A percentile compares a stretch with the other conserved stretches of the same genome.
Evolutionary conservation across 1,284 basidiomycete species (phyloP).

Genomic region (Gomphus bonarii): DNA sequence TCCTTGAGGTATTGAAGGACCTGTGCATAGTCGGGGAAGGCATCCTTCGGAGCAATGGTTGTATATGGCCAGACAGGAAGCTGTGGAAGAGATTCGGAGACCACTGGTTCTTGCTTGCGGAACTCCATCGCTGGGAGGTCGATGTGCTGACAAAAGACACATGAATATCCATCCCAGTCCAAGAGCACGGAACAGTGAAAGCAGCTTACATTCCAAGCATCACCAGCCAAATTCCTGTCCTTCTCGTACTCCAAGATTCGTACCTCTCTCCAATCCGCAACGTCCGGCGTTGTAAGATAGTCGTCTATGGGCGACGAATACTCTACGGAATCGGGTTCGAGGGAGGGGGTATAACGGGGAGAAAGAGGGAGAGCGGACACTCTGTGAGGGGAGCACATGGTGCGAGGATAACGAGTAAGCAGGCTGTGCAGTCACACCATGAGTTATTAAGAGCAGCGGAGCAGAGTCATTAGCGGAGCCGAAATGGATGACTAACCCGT

Average conservation of each 20-base stretch:
- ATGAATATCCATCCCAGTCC: neutral
- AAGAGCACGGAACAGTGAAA: neutral
- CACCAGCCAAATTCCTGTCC: neutral
- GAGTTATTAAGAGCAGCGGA: constrained; percentile 1
- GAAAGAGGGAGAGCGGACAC: neutral
- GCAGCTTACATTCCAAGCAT: neutral
- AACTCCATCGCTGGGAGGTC: neutral
- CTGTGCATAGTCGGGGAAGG: constrained; percentile 4
- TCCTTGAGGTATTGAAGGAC: neutral
- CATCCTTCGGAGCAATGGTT: constrained; percentile 1
- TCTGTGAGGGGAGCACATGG: neutral
- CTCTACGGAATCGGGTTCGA: neutral
- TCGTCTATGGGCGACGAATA: neutral
- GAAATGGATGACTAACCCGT: constrained; percentile 8
- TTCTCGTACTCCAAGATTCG: neutral
- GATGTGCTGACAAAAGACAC: neutral
- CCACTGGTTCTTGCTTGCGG: neutral
- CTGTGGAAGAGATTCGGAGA: neutral
- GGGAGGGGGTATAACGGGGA: constrained; percentile 3
- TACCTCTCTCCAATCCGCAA: neutral
- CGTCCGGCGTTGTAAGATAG: neutral
- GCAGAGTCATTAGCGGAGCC: constrained; percentile 10
- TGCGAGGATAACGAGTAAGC: neutral
- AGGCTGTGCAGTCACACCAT: constrained; percentile 4
- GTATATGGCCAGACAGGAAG: neutral